phyloP scores from a whole-genome alignment of 2,329 filamentous ascomycete genomes.

The Alternaria atra region DNA sequence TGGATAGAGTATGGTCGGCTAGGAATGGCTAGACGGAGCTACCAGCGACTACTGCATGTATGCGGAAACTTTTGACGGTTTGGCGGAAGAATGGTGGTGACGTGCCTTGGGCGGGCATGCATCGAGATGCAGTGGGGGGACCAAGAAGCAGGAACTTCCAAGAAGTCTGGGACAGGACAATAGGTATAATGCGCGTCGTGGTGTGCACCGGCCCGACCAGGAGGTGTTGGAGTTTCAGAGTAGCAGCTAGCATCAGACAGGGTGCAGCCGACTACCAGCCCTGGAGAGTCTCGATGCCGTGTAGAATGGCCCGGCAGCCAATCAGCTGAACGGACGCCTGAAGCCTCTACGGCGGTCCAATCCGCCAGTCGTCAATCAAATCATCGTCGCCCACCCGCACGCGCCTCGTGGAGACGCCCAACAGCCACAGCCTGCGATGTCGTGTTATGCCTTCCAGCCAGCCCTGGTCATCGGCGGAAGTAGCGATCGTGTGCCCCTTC shows the following conservation, averaged over 20 bases:
- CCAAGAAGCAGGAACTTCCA: background rate
- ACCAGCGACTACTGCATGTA: constrained; percentile 6
- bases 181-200: constrained; percentile 9
- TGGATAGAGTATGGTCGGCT: constrained; percentile 10
- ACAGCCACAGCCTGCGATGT: background rate
- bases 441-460: background rate
- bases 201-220: constrained; percentile 16
- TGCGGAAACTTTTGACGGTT: background rate
- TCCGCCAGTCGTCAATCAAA: constrained; percentile 5
- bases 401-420: constrained; percentile 1
- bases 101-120: constrained; percentile 5
- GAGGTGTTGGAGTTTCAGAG: constrained; percentile 30
- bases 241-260: constrained; percentile 21
- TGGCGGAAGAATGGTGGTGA: background rate
- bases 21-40: constrained; percentile 16
- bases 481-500: constrained; percentile 11
- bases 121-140: background rate
- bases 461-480: background rate
- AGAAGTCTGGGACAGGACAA: constrained; percentile 4
- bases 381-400: constrained; percentile 6
- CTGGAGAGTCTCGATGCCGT: constrained; percentile 9
- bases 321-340: background rate
- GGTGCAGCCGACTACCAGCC: constrained; percentile 11
- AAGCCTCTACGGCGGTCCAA: background rate
- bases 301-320: constrained; percentile 6